phyloP scores from a whole-genome alignment of 2,329 filamentous ascomycete species.

The Elsinoe fawcettii region DNA sequence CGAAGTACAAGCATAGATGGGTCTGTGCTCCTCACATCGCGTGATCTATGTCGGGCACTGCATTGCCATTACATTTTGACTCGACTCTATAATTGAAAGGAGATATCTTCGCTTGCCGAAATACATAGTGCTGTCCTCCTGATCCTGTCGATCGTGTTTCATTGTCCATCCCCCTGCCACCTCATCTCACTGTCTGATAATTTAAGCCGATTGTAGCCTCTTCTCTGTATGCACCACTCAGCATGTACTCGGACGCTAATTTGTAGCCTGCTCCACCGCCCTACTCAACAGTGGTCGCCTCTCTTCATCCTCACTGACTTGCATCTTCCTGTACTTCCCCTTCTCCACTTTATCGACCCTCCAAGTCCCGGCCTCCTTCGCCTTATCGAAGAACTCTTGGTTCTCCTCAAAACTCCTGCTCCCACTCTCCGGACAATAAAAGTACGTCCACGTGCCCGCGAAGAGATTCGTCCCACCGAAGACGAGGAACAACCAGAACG shows the following conservation, averaged over 20 bases:
- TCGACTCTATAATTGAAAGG: too few species aligned
- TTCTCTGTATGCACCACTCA: too few species aligned
- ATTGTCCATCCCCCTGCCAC: neutral
- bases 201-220: too few species aligned
- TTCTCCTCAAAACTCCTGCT: slow-evolving; percentile 54
- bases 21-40: too few species aligned
- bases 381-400: slow-evolving; percentile 49
- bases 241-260: neutral
- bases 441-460: slow-evolving; percentile 49
- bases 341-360: slow-evolving; percentile 45
- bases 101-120: neutral
- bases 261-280: slow-evolving; percentile 34
- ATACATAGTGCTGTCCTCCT: neutral
- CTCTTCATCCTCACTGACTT: slow-evolving; percentile 38
- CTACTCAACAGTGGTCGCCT: slow-evolving; percentile 39
- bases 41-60: too few species aligned
- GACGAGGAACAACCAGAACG: slow-evolving; percentile 52
- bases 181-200: neutral
- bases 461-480: slow-evolving; percentile 49
- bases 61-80: too few species aligned
- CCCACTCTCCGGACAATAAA: slow-evolving; percentile 48
- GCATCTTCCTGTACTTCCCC: slow-evolving; percentile 44
- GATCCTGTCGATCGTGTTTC: neutral
- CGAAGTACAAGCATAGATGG: too few species aligned
- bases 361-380: slow-evolving; percentile 46